These are phyloP conservation scores for Entomortierella lignicola DNA, from an alignment of 192 early-diverging fungal species.

Conservation along the genomic window DNA sequence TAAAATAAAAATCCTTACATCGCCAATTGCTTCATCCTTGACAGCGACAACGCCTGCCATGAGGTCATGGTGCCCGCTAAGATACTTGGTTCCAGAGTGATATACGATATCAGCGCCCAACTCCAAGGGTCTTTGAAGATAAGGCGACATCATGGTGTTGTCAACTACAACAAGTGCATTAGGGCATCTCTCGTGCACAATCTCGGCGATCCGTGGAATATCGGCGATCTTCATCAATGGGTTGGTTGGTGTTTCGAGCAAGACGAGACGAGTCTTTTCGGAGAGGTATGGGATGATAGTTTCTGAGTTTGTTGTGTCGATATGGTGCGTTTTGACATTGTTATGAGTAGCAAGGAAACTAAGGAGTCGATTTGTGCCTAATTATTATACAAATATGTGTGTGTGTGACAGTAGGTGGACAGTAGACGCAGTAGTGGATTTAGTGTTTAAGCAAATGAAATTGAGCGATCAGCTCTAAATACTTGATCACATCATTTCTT, in stretches of 20 bases:
- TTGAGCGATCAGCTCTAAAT: slow-evolving; percentile 6
- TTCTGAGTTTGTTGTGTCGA: slow-evolving; percentile 84
- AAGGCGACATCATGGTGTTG: slow-evolving; percentile 99
- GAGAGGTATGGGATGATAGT: slow-evolving; percentile 73
- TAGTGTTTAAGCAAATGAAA: slow-evolving; percentile 24
- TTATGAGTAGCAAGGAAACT: slow-evolving; percentile 81
- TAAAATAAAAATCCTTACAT: slow-evolving; percentile 60
- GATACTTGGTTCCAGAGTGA: slow-evolving; percentile 98
- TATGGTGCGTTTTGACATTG: slow-evolving; percentile 88
- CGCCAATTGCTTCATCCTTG: slow-evolving; percentile 74
- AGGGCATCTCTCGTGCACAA: slow-evolving; percentile 81
- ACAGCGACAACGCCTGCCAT: slow-evolving; percentile 98
- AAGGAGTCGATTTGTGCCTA: slow-evolving; percentile 93
- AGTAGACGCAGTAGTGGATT: neutral
- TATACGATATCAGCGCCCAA: slow-evolving; percentile 94
- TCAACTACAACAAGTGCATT: slow-evolving; percentile 92
- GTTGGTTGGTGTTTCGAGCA: slow-evolving; percentile 97
- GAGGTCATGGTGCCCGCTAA: slow-evolving; percentile 97
- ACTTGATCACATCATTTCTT: slow-evolving; percentile 31
- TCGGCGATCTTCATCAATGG: slow-evolving; percentile 96
- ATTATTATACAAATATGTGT: neutral
- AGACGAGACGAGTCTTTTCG: slow-evolving; percentile 83
- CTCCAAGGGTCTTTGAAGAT: slow-evolving; percentile 88
- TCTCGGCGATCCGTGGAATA: slow-evolving; percentile 78
- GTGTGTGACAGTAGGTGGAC: neutral